Evolutionary conservation across 2,329 filamentous ascomycete genomes (phyloP).

Genomic region (Dactylellina sp.): DNA sequence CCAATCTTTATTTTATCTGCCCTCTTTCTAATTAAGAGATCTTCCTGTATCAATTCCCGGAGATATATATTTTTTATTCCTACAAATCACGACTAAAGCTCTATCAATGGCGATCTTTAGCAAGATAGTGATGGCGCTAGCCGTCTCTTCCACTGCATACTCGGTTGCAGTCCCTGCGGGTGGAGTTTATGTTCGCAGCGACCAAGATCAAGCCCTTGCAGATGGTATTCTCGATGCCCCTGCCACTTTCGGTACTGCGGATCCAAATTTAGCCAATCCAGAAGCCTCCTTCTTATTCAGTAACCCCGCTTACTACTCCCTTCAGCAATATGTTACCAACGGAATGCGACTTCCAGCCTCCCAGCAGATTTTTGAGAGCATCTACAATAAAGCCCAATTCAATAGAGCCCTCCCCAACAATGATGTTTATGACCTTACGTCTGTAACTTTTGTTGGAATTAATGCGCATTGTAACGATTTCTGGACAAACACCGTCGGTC

Average conservation of each 20-base stretch:
- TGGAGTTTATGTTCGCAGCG: constrained; percentile 13
- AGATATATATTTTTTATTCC: no score
- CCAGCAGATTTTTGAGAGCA: constrained; percentile 36
- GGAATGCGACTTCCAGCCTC: constrained; percentile 41
- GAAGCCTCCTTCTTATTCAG: constrained; percentile 53
- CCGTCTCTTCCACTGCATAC: constrained; percentile 16
- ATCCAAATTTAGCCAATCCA: constrained; percentile 34
- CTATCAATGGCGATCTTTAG: constrained; percentile 31
- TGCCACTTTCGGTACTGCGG: constrained; percentile 33
- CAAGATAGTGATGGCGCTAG: constrained; percentile 24
- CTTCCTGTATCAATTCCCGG: no score
- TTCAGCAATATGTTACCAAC: constrained; percentile 48
- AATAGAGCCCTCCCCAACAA: constrained; percentile 29
- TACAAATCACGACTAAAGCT: no score
- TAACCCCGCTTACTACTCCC: constrained; percentile 32
- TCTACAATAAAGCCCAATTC: constrained; percentile 41
- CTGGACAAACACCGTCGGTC: constrained; percentile 48
- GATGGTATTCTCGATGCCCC: constrained; percentile 38
- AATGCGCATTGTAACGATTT: constrained; percentile 41
- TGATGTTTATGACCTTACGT: constrained; percentile 34
- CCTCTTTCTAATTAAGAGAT: no score
- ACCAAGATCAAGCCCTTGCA: constrained; percentile 18
- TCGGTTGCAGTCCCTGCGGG: constrained; percentile 16
- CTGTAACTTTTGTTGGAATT: constrained; percentile 41
- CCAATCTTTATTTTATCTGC: no score